Conservation (phyloP, 768 basidiomycete species). For the Lactifluus piperatus region DNA sequence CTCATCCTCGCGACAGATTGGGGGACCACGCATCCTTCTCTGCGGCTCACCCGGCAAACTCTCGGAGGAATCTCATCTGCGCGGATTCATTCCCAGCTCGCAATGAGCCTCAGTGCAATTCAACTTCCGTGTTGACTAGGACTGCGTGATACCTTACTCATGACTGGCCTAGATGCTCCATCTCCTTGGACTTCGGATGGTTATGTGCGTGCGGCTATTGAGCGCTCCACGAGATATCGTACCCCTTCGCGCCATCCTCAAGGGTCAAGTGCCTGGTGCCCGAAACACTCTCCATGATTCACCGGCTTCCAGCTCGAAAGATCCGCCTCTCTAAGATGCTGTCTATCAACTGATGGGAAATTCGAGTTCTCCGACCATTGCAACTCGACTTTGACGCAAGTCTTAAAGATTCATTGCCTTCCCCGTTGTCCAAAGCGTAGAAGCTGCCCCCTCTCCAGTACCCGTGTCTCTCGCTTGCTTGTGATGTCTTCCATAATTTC, state of each 20-base stretch:
- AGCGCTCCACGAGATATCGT: background rate
- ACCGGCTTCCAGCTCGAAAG: background rate
- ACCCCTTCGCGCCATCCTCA: slow-evolving; percentile 2
- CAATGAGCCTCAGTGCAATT: background rate
- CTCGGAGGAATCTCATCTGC: background rate
- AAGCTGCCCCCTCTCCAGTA: background rate
- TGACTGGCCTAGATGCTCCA: background rate
- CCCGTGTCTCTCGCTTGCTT: background rate
- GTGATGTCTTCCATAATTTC: slow-evolving; percentile 1
- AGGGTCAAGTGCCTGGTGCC: slow-evolving; percentile 1
- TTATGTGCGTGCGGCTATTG: slow-evolving; percentile 14
- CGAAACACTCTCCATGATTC: slow-evolving; percentile 3
- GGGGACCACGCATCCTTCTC: background rate
- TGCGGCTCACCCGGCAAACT: background rate
- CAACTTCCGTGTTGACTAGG: slow-evolving; percentile 2
- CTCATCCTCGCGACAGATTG: background rate
- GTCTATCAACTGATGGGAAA: background rate
- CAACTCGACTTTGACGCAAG: background rate
- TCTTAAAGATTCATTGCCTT: slow-evolving; percentile 8
- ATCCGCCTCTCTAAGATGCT: background rate
- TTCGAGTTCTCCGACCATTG: background rate
- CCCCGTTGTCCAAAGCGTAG: background rate
- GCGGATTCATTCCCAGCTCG: background rate
- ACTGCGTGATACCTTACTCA: background rate
- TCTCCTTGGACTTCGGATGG: slow-evolving; percentile 16